A percentile compares a stretch with the other conserved stretches of the same genome.
These are phyloP conservation scores for Phycomyces nitens DNA, from an alignment of 192 early-diverging fungal species.

Conservation along the genomic window DNA sequence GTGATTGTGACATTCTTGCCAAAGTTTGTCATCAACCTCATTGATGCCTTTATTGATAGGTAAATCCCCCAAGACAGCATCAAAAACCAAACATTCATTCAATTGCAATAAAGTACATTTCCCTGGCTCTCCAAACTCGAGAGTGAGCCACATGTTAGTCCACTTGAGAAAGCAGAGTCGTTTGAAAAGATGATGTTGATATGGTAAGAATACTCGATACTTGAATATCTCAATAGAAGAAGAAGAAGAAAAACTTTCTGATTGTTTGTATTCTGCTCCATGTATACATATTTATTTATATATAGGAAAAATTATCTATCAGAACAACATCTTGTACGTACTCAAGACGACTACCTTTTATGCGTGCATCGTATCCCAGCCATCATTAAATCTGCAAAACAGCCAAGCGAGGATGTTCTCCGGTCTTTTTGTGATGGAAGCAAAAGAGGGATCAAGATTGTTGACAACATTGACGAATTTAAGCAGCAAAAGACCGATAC, in stretches of 20 bases:
- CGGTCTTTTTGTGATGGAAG: not conserved
- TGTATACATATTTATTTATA: too few relatives aligned
- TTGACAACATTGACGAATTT: slow-evolving; percentile 18
- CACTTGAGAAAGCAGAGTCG: slow-evolving; percentile 40
- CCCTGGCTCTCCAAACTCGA: slow-evolving; percentile 25
- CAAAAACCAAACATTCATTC: too few relatives aligned
- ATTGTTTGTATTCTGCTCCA: not conserved
- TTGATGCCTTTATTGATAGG: slow-evolving; percentile 24
- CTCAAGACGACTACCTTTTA: slow-evolving; percentile 82
- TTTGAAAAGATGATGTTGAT: slow-evolving; percentile 42
- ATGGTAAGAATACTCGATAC: too few relatives aligned
- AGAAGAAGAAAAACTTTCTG: too few relatives aligned
- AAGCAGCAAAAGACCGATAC: not conserved
- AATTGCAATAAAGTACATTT: slow-evolving; percentile 9
- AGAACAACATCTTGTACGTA: slow-evolving; percentile 81
- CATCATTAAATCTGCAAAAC: slow-evolving; percentile 3
- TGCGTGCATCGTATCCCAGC: slow-evolving; percentile 77
- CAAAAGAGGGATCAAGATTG: slow-evolving; percentile 17
- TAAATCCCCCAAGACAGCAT: too few relatives aligned
- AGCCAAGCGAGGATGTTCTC: not conserved
- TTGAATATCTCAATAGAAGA: too few relatives aligned
- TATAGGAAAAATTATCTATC: slow-evolving; percentile 50
- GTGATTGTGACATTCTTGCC: slow-evolving; percentile 65
- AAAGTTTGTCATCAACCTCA: slow-evolving; percentile 44
- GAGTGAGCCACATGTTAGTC: slow-evolving; percentile 31